phyloP scores from a whole-genome alignment of 176 grass and related monocot species.

The Carex scoparia region DNA sequence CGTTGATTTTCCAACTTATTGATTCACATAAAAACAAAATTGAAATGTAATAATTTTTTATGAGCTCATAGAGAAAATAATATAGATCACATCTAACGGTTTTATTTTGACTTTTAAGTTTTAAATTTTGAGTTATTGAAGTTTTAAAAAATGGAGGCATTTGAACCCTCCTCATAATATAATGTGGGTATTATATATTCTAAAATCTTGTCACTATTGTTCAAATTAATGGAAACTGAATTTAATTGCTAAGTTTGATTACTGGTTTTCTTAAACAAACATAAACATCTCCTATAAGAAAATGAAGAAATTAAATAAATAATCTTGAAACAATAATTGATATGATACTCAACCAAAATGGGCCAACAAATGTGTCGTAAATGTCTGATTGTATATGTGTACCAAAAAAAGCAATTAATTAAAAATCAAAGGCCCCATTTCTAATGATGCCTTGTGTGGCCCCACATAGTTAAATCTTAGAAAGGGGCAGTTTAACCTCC shows the following conservation, averaged over 20 bases:
- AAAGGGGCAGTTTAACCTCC: slow-evolving; percentile 8
- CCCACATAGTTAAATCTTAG: background rate
- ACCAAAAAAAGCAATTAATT: background rate
- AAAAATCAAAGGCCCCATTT: background rate
- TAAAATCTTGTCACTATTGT: background rate
- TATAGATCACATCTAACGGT: no score
- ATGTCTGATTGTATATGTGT: slow-evolving; percentile 7
- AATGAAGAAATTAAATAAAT: slow-evolving; percentile 6
- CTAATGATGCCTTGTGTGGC: background rate
- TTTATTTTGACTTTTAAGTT: no score
- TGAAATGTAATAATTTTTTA: no score
- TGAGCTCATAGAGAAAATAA: no score
- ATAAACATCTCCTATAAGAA: background rate
- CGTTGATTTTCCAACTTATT: no score
- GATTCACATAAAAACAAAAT: no score
- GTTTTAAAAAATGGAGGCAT: no score
- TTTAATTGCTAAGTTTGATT: background rate
- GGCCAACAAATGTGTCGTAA: background rate
- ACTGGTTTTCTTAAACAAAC: background rate
- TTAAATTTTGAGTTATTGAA: no score
- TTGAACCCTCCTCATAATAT: no score
- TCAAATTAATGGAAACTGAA: background rate
- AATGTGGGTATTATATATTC: no score
- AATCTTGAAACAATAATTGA: background rate
- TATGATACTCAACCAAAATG: slow-evolving; percentile 15